These are phyloP conservation scores for Cryptococcus sp. DNA, from an alignment of 1,284 basidiomycete species.

Conservation along the genomic window DNA sequence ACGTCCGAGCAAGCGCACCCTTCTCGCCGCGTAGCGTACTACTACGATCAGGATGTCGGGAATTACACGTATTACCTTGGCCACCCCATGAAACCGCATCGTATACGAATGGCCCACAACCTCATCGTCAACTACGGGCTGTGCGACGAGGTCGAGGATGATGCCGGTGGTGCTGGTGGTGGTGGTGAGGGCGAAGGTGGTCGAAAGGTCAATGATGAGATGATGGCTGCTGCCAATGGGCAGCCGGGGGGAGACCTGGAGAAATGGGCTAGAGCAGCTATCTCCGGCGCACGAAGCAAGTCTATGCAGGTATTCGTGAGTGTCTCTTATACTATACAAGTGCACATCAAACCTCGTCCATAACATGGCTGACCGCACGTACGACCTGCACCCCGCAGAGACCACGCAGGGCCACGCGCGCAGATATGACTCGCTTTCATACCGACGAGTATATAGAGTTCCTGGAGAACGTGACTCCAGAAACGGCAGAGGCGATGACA, in stretches of 20 bases:
- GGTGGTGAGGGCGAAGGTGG: slow-evolving; percentile 25
- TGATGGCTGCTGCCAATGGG: slow-evolving; percentile 7
- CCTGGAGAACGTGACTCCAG: slow-evolving; percentile 80
- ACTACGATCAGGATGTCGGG: slow-evolving; percentile 49
- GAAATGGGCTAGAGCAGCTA: slow-evolving; percentile 32
- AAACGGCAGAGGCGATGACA: slow-evolving; percentile 80
- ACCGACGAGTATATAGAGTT: slow-evolving; percentile 98
- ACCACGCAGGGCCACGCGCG: slow-evolving; percentile 75
- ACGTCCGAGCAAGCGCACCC: slow-evolving; percentile 12
- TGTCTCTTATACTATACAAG: slow-evolving; percentile 9
- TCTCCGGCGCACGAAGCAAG: slow-evolving; percentile 40
- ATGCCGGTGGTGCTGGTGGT: slow-evolving; percentile 22
- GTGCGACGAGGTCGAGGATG: slow-evolving; percentile 40
- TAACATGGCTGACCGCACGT: not conserved
- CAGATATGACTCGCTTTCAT: slow-evolving; percentile 89
- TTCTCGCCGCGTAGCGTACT: slow-evolving; percentile 35
- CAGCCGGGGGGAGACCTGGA: slow-evolving; percentile 25
- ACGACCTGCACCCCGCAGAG: slow-evolving; percentile 57
- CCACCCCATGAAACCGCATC: slow-evolving; percentile 93
- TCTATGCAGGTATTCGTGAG: slow-evolving; percentile 86
- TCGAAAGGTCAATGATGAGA: slow-evolving; percentile 31
- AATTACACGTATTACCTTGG: slow-evolving; percentile 75
- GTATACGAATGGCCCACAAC: slow-evolving; percentile 90
- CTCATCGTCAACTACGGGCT: slow-evolving; percentile 88
- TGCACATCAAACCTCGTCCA: not conserved